These are phyloP conservation scores for Actinomortierella ambigua DNA, from an alignment of 371 early-diverging fungal species.

Conservation along the genomic window DNA sequence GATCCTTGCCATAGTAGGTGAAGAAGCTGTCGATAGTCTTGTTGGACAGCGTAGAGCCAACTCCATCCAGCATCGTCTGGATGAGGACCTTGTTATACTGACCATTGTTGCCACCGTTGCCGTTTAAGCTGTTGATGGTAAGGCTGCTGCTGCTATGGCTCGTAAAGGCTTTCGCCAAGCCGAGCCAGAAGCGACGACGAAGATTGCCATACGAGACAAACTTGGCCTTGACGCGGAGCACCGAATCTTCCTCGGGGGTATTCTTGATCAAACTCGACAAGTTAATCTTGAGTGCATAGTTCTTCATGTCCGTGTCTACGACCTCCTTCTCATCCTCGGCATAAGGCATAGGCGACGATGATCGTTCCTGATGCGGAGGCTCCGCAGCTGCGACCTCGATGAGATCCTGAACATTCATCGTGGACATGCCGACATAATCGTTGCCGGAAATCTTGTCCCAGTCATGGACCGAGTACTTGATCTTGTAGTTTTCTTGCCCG, in stretches of 20 bases:
- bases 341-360: slow-evolving; percentile 24
- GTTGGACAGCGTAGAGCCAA: slow-evolving; percentile 76
- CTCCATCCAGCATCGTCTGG: slow-evolving; percentile 74
- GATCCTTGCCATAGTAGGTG: slow-evolving; percentile 58
- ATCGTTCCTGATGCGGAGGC: slow-evolving; percentile 8
- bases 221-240: slow-evolving; percentile 59
- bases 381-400: slow-evolving; percentile 16
- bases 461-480: slow-evolving; percentile 78
- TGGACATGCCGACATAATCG: slow-evolving; percentile 69
- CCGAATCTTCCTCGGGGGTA: slow-evolving; percentile 29
- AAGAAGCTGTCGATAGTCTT: slow-evolving; percentile 71
- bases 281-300: slow-evolving; percentile 27
- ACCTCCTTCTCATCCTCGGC: slow-evolving; percentile 56
- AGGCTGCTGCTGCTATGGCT: slow-evolving; percentile 51
- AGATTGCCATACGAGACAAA: slow-evolving; percentile 70
- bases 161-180: slow-evolving; percentile 71
- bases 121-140: too few species aligned
- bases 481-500: slow-evolving; percentile 57
- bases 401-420: slow-evolving; percentile 47
- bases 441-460: slow-evolving; percentile 78
- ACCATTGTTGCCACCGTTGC: slow-evolving; percentile 35
- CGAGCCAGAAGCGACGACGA: slow-evolving; percentile 76
- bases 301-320: slow-evolving; percentile 34
- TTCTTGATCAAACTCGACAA: slow-evolving; percentile 32
- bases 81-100: slow-evolving; percentile 64